phyloP scores from a whole-genome alignment of 2,329 filamentous ascomycete genomes.

The Cytospora leucostoma region DNA sequence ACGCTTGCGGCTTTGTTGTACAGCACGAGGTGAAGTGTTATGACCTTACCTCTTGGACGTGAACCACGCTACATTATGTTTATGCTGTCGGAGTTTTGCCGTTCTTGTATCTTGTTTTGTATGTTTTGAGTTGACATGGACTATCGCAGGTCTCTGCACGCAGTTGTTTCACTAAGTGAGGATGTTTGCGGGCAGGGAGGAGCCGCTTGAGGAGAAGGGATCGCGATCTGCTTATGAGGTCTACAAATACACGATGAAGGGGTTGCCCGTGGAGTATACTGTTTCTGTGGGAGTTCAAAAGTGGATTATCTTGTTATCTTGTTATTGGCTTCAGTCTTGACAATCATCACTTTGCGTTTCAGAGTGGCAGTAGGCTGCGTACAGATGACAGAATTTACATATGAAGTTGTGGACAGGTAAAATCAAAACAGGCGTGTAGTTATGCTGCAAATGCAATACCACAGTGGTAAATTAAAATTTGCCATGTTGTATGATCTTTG shows the following conservation, averaged over 20 bases:
- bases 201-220: too few species aligned
- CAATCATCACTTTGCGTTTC: background rate
- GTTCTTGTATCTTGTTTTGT: too few species aligned
- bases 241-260: background rate
- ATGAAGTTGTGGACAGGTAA: background rate
- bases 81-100: too few species aligned
- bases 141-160: too few species aligned
- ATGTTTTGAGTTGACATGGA: too few species aligned
- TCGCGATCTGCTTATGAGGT: background rate
- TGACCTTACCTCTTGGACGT: too few species aligned
- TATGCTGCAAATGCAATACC: background rate
- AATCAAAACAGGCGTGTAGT: background rate
- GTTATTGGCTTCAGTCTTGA: background rate
- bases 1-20: too few species aligned
- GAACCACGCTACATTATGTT: too few species aligned
- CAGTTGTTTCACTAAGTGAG: too few species aligned
- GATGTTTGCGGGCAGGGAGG: too few species aligned
- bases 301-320: background rate
- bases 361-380: background rate
- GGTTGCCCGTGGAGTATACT: background rate
- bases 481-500: too few species aligned
- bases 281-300: background rate
- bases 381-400: background rate
- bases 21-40: too few species aligned
- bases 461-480: background rate